Evolutionary conservation across 768 basidiomycete genomes (phyloP).

Genomic region (Phallus indusiatus): DNA sequence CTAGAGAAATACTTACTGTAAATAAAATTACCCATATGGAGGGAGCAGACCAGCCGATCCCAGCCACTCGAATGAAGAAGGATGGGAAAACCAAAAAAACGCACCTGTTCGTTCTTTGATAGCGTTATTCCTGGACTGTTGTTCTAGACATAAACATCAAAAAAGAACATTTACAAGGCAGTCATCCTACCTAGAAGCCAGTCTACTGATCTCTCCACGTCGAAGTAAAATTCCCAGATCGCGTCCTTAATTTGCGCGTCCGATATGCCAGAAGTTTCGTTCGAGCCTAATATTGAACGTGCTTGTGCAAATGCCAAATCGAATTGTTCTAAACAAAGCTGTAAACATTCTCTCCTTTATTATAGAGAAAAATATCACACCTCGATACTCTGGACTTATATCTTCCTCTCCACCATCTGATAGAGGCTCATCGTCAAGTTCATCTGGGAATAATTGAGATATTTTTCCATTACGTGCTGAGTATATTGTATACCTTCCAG

Average conservation of each 20-base stretch:
- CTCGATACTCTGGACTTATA: conserved; percentile 74
- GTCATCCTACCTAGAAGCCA: conserved; percentile 60
- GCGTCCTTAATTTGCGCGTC: conserved; percentile 69
- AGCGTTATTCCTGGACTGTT: conserved; percentile 51
- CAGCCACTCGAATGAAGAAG: conserved; percentile 1
- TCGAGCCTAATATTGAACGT: conserved; percentile 55
- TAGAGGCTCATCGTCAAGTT: conserved; percentile 73
- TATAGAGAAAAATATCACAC: conserved; percentile 30
- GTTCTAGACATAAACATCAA: conserved; percentile 37
- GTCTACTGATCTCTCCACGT: conserved; percentile 64
- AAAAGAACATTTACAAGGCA: neutral
- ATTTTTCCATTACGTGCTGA: neutral
- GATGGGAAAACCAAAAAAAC: conserved; percentile 14
- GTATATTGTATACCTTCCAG: conserved; percentile 42
- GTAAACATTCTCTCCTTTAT: neutral
- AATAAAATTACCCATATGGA: neutral
- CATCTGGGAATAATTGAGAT: conserved; percentile 40
- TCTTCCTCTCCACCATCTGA: conserved; percentile 73
- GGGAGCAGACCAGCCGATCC: neutral
- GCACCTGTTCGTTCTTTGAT: conserved; percentile 78
- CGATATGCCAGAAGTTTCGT: conserved; percentile 54
- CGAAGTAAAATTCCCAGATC: conserved; percentile 85
- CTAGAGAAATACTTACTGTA: conserved; percentile 23
- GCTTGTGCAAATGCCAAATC: conserved; percentile 62
- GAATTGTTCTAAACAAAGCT: conserved; percentile 43